These are phyloP conservation scores for Seiridium cupressi DNA, from an alignment of 2,329 filamentous ascomycete species.

Conservation along the genomic window DNA sequence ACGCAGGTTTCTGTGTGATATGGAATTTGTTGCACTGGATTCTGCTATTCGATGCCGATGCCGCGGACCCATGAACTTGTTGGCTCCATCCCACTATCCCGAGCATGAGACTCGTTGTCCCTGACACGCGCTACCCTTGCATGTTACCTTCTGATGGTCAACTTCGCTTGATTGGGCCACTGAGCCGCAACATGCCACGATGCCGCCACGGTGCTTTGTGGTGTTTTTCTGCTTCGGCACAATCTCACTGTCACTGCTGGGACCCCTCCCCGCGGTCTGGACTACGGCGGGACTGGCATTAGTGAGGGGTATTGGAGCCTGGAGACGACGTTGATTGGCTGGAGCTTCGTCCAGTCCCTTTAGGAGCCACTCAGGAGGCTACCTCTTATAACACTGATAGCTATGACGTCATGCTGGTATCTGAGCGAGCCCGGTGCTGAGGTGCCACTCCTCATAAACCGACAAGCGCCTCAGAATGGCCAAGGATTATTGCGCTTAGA, in stretches of 20 bases:
- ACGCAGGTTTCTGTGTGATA: constrained; percentile 4
- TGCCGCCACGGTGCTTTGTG: neutral
- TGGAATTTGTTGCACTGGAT: constrained; percentile 1
- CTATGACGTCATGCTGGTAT: neutral
- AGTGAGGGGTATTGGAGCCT: neutral
- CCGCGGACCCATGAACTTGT: constrained; percentile 1
- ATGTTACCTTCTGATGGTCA: neutral
- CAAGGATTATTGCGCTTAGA: neutral
- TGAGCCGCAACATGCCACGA: neutral
- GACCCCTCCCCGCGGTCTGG: constrained; percentile 2
- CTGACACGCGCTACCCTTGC: neutral
- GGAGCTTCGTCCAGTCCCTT: neutral
- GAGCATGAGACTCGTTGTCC: neutral
- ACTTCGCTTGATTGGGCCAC: neutral
- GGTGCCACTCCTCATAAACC: neutral
- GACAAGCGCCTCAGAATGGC: neutral
- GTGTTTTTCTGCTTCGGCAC: neutral
- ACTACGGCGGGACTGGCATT: neutral
- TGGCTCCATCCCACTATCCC: neutral
- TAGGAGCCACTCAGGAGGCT: neutral
- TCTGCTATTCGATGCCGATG: constrained; percentile 3
- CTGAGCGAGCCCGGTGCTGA: neutral
- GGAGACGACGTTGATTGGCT: neutral
- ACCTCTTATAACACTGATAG: neutral
- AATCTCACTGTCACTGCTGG: neutral